phyloP scores from a whole-genome alignment of 2,329 filamentous ascomycete species.

The Plenodomus biglobosus region DNA sequence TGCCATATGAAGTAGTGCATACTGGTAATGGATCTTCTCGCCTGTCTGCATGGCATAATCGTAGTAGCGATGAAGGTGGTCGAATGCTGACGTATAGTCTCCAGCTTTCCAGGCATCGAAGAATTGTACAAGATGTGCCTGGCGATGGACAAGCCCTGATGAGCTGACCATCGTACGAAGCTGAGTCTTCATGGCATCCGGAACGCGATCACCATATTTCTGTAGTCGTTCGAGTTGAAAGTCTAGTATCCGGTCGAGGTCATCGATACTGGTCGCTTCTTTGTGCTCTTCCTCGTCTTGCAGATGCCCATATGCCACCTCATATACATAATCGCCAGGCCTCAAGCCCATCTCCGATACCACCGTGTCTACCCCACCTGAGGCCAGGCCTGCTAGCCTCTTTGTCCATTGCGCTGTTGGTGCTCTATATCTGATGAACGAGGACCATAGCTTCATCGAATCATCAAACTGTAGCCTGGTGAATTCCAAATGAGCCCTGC shows the following conservation, averaged over 20 bases:
- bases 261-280: constrained; percentile 67
- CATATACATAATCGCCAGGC: constrained; percentile 51
- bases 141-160: constrained; percentile 67
- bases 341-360: constrained; percentile 61
- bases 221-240: constrained; percentile 90
- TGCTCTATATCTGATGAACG: constrained; percentile 78
- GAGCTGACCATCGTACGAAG: constrained; percentile 69
- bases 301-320: constrained; percentile 55
- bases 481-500: constrained; percentile 77
- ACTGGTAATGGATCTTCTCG: constrained; percentile 87
- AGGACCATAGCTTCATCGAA: constrained; percentile 74
- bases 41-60: constrained; percentile 90
- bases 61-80: constrained; percentile 90
- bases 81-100: constrained; percentile 86
- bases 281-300: constrained; percentile 44
- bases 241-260: constrained; percentile 78
- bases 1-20: constrained; percentile 88
- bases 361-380: constrained; percentile 59
- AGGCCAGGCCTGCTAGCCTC: constrained; percentile 33
- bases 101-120: constrained; percentile 90
- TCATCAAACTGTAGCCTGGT: constrained; percentile 78
- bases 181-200: constrained; percentile 69
- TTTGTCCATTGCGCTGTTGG: constrained; percentile 68
- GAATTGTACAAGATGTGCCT: constrained; percentile 80
- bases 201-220: constrained; percentile 78